Percentiles rank a stretch among this genome's conserved stretches.
These are phyloP conservation scores for Sclerotinia glacialis DNA, from an alignment of 2,329 filamentous ascomycete species.

Conservation along the genomic window DNA sequence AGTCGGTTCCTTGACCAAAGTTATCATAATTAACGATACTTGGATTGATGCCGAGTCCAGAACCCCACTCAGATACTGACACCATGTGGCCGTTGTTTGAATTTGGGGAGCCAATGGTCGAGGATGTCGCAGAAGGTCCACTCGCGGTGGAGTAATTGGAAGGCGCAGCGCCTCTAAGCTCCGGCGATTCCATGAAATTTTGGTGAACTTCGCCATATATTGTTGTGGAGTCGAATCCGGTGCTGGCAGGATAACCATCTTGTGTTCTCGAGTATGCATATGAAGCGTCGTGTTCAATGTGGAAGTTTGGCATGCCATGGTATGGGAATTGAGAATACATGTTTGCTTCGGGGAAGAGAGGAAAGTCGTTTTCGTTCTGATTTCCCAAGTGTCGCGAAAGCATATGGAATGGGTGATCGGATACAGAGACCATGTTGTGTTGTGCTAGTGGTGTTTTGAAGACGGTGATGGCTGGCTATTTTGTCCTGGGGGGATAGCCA, in stretches of 20 bases:
- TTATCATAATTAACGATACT: constrained; percentile 37
- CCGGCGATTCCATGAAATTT: constrained; percentile 36
- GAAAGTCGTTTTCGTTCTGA: constrained; percentile 42
- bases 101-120: constrained; percentile 39
- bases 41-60: constrained; percentile 37
- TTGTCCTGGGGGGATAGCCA: constrained; percentile 30
- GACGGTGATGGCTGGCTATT: constrained; percentile 33
- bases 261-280: constrained; percentile 35
- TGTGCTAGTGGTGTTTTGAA: constrained; percentile 52
- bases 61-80: constrained; percentile 36
- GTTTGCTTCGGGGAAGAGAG: constrained; percentile 48
- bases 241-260: constrained; percentile 42
- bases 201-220: constrained; percentile 46
- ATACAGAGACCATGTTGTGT: constrained; percentile 69
- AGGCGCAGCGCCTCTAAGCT: constrained; percentile 33
- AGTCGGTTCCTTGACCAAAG: constrained; percentile 35
- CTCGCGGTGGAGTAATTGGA: constrained; percentile 40
- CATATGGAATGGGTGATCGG: constrained; percentile 91
- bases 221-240: constrained; percentile 47
- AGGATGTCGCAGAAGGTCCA: constrained; percentile 38
- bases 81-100: constrained; percentile 36
- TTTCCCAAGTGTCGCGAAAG: constrained; percentile 57
- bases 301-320: constrained; percentile 45
- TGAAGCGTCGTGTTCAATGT: constrained; percentile 45
- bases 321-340: constrained; percentile 49